Evolutionary conservation across 805 yeast genomes (phyloP), one percentile per base, ranked within the genome.

Genomic region (Candida corydali): DNA sequence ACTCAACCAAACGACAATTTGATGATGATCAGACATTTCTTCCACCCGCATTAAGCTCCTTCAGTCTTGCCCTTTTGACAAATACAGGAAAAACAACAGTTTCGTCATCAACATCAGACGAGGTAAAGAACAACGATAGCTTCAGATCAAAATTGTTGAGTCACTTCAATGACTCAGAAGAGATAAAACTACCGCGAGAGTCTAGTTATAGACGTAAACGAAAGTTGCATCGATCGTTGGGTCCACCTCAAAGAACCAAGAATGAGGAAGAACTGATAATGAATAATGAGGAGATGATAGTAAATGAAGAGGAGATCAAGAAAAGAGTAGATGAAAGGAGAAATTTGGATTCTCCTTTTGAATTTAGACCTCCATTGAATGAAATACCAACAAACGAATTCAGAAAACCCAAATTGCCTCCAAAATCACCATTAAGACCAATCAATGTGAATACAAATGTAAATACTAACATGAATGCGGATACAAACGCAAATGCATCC

Each of bases 1-100:
- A 31, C 19, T 34, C 29, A 10, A 31, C 29, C 18, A 34, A 17
- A 20, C 29, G 42, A 14, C 40, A 34, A 7, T 26, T 42, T 11
- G 70, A 70, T 19, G 76, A 70, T 29, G 81, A 76, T 41, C 70
- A 64, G 42, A 70, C 74, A 26, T 73, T 73, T 47, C 63, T 71
- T 29, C 82, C 82, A 1, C 84, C 84, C 2, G 76, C 75, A 10
- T 60, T 78, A 41, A 76, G 82, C 49, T 67, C 76, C 5, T 78
- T 76, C 48, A 75, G 80, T 25, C 62, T 74, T 15, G 81, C 78
- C 17, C 55, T 78, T 17, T 55, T 78, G 26, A 65, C 70, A 27
- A 70, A 65, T 22, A 40, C 26, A 17, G 34, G 31, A 17, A 32
- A 37, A 22, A 34, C 32, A 39, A 5, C 17, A 41, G 46, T 59